Base-by-base conservation (phyloP, 257 asterid genomes). In the Linaria vulgaris region DNA sequence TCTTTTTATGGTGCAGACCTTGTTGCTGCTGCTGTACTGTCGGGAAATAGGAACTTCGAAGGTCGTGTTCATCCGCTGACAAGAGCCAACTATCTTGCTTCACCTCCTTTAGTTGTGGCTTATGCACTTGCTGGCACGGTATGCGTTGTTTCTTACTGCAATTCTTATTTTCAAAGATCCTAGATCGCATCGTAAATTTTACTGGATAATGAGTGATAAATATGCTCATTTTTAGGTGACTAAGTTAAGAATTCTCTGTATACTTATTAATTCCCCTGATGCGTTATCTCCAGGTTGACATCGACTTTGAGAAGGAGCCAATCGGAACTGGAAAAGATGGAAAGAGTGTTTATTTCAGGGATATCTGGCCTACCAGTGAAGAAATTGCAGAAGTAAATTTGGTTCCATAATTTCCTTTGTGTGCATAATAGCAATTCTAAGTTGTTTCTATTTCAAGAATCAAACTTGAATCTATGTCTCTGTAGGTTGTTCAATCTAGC, bases 101-200 rank as follows among this genome's bases (percentile, higher is more conserved):
- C 96, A 19, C 96, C 97, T 19, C 97, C 96, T 0, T 55, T 90
- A 63, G 97, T 88, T 66, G 82, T 90, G 53, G 96, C 97, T 23
- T 90, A 88, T 76, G 97, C 97, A 53, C 95, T 90, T 70, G 95
- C 96, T 44, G 96, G 95, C 80, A 90, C 95, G 88, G 97, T 90
- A 81, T 66, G 81, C 39, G 30, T 31, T 56, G 43, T 56, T 38
- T 56, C 4, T 13, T 17, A 9, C n/a, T 22, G 41, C 41, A 34
- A 9, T 57, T 37, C 16, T 6, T 14, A 37, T 37, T 54, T 34
- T 15, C 12, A 9, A 1, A 47, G 11, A 20, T 4, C 24, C 19
- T 46, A n/a, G 21, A 15, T 47, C 1, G 10, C 53, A 14, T 47
- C 15, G 13, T 15, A 31, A 55, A 4, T 4, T 25, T 13, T 53